phyloP scores from a whole-genome alignment of 2,329 filamentous ascomycete genomes.

The Chaetomium olivaceum region DNA sequence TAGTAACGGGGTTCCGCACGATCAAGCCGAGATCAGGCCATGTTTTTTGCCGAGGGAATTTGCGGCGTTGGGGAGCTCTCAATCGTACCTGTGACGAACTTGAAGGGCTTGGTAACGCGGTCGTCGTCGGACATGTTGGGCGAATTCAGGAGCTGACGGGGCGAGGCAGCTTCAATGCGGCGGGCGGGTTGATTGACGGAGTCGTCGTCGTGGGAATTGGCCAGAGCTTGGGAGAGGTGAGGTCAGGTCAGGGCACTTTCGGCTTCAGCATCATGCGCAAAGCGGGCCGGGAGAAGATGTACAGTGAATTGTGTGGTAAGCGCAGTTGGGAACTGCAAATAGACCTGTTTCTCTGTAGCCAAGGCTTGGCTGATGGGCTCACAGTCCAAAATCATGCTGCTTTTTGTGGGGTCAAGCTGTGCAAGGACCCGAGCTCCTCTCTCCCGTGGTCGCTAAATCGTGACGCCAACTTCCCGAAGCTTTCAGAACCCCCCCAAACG shows the following conservation, averaged over 20 bases:
- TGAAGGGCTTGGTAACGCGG: slow-evolving; percentile 96
- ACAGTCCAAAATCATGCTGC: slow-evolving; percentile 20
- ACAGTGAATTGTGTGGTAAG: slow-evolving; percentile 15
- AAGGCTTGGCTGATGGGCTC: slow-evolving; percentile 25
- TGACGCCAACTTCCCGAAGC: slow-evolving; percentile 28
- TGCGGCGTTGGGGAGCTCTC: slow-evolving; percentile 37
- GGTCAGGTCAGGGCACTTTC: slow-evolving; percentile 20
- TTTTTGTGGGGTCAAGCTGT: slow-evolving; percentile 13
- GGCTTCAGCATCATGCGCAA: slow-evolving; percentile 24
- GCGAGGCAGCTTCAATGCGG: slow-evolving; percentile 39
- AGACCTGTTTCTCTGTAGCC: slow-evolving; percentile 13
- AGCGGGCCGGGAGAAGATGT: slow-evolving; percentile 23
- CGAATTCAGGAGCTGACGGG: slow-evolving; percentile 37
- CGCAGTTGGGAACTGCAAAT: slow-evolving; percentile 22
- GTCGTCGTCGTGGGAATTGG: slow-evolving; percentile 26
- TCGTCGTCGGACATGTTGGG: slow-evolving; percentile 90
- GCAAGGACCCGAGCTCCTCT: slow-evolving; percentile 24
- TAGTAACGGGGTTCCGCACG: slow-evolving; percentile 23
- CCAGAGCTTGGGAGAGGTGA: slow-evolving; percentile 28
- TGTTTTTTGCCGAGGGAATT: slow-evolving; percentile 36
- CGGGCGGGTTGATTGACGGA: slow-evolving; percentile 25
- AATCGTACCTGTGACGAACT: slow-evolving; percentile 95
- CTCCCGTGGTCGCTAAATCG: slow-evolving; percentile 22
- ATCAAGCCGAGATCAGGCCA: slow-evolving; percentile 29
- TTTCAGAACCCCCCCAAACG: slow-evolving; percentile 15